Evolutionary conservation across 257 asterid species (phyloP).

Genomic region (Petunia secreta): DNA sequence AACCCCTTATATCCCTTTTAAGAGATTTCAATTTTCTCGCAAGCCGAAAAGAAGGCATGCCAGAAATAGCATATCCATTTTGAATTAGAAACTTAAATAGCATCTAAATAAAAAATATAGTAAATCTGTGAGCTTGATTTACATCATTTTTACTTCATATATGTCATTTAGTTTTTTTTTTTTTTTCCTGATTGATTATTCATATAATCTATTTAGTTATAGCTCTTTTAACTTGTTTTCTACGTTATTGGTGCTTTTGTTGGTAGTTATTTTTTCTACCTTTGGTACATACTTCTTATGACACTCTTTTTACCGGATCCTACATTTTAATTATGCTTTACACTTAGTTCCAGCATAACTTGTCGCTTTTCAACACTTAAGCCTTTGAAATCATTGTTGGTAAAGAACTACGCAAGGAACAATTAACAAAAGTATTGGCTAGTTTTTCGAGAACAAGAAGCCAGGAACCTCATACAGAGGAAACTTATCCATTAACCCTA

Average conservation of each 20-base stretch:
- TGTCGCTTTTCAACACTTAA: constrained; percentile 2
- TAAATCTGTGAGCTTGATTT: constrained; percentile 3
- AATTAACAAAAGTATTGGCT: background rate
- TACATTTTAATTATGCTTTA: background rate
- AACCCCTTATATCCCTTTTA: too few relatives aligned
- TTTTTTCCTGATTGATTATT: too few relatives aligned
- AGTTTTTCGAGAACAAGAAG: background rate
- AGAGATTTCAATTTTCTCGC: too few relatives aligned
- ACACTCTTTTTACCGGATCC: background rate
- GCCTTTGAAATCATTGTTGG: background rate
- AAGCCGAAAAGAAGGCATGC: too few relatives aligned
- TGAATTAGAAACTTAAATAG: constrained; percentile 16
- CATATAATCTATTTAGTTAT: background rate
- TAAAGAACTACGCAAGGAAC: background rate
- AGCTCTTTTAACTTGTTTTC: background rate
- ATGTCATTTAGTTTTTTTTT: background rate
- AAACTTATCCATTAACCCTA: background rate
- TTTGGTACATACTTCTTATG: background rate
- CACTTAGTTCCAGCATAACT: background rate
- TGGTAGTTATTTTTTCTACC: background rate
- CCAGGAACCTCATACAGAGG: background rate
- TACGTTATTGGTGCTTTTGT: background rate
- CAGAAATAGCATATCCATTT: too few relatives aligned
- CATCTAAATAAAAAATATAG: background rate
- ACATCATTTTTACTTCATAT: constrained; percentile 7